phyloP scores from a whole-genome alignment of 2,329 filamentous ascomycete species.

The Phialophora chinensis region DNA sequence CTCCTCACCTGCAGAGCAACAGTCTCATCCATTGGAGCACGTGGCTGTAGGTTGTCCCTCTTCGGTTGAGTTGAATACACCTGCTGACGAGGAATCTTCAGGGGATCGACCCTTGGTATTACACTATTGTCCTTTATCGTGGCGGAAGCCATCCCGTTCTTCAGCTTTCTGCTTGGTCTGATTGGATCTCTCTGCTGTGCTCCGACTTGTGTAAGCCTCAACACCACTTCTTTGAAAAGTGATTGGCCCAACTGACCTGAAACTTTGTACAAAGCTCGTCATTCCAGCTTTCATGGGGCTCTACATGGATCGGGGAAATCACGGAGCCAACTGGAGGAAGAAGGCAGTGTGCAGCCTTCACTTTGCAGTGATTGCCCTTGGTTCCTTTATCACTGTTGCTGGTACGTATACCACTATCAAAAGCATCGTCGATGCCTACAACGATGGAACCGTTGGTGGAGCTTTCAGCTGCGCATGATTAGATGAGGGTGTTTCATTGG shows the following conservation, averaged over 20 bases:
- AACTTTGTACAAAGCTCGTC: constrained; percentile 15
- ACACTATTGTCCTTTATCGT: constrained; percentile 57
- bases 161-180: constrained; percentile 58
- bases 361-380: constrained; percentile 8
- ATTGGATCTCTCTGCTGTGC: constrained; percentile 60
- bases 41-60: constrained; percentile 49
- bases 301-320: constrained; percentile 26
- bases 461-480: constrained; percentile 16
- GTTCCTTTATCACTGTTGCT: constrained; percentile 24
- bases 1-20: constrained; percentile 58
- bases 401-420: constrained; percentile 29
- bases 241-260: not conserved
- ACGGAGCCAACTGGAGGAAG: constrained; percentile 8
- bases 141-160: constrained; percentile 61
- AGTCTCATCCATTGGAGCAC: constrained; percentile 58
- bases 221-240: constrained; percentile 50
- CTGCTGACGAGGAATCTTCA: constrained; percentile 10
- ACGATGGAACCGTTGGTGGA: constrained; percentile 9
- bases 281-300: constrained; percentile 28
- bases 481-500: too few species aligned
- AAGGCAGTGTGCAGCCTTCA: constrained; percentile 17
- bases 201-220: constrained; percentile 55
- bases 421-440: constrained; percentile 27
- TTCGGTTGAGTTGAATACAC: constrained; percentile 1
- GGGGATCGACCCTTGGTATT: constrained; percentile 46